phyloP scores from a whole-genome alignment of 164 flowering plant genomes.

The Cinnamomum chago region DNA sequence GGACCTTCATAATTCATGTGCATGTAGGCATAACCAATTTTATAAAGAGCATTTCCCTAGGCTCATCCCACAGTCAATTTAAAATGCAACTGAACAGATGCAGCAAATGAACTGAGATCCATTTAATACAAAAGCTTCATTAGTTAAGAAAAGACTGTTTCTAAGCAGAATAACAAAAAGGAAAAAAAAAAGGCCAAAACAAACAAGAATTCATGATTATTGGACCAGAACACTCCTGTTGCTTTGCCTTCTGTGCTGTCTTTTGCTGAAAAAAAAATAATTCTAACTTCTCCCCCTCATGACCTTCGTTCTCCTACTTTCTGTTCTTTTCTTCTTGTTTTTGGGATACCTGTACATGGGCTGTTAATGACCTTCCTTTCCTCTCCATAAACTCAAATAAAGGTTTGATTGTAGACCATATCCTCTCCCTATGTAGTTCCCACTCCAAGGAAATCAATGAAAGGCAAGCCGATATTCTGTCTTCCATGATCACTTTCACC shows the following conservation, averaged over 20 bases:
- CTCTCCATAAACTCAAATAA: neutral
- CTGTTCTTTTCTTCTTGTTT: conserved; percentile 2
- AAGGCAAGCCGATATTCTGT: conserved; percentile 23
- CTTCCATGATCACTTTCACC: conserved; percentile 22
- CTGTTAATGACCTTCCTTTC: neutral
- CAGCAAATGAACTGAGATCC: neutral
- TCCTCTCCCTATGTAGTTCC: conserved; percentile 30
- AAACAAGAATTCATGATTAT: neutral
- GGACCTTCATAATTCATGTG: neutral
- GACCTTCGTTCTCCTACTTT: neutral
- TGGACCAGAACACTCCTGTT: neutral
- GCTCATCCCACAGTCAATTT: neutral
- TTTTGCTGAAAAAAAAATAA: conserved; percentile 1
- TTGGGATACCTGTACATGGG: conserved; percentile 7
- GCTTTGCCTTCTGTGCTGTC: conserved; percentile 1
- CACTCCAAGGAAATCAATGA: conserved; percentile 67
- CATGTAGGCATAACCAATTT: neutral
- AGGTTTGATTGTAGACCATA: neutral
- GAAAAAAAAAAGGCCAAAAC: neutral
- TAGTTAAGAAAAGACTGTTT: neutral
- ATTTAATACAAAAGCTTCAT: neutral
- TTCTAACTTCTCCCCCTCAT: neutral
- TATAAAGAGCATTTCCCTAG: neutral
- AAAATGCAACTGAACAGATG: neutral
- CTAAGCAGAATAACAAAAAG: neutral